phyloP scores from a whole-genome alignment of 306 rosid genomes.

The Calophaca sinica region DNA sequence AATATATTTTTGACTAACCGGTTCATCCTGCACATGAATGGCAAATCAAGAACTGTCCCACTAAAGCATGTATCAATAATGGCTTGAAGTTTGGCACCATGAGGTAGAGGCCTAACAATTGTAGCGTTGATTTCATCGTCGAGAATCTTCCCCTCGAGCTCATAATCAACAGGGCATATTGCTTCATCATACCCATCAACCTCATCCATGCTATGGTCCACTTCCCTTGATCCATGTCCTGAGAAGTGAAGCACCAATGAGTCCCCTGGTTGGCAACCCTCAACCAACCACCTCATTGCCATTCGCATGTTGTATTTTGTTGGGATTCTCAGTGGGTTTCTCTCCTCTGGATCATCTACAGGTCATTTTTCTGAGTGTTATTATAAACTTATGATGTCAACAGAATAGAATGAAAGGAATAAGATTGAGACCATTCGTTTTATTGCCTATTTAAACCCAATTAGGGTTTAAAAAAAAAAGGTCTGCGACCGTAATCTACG shows the following conservation, averaged over 20 bases:
- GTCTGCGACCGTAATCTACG: too few relatives aligned
- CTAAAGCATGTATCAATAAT: conserved; percentile 66
- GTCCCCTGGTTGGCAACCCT: conserved; percentile 64
- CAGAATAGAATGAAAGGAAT: too few relatives aligned
- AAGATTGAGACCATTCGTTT: too few relatives aligned
- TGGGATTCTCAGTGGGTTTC: conserved; percentile 57
- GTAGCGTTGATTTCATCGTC: conserved; percentile 74
- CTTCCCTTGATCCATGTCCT: conserved; percentile 63
- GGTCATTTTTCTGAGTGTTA: neutral
- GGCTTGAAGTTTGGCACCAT: conserved; percentile 70
- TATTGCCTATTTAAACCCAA: too few relatives aligned
- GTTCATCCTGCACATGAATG: conserved; percentile 63
- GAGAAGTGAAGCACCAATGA: conserved; percentile 71
- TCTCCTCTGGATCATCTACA: conserved; percentile 60
- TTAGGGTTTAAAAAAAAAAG: too few relatives aligned
- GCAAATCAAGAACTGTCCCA: conserved; percentile 70
- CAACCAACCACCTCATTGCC: conserved; percentile 68
- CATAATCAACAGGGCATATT: conserved; percentile 70
- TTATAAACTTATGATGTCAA: too few relatives aligned
- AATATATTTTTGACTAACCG: conserved; percentile 40
- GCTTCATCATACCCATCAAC: conserved; percentile 68
- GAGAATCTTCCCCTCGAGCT: conserved; percentile 55
- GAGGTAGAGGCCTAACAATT: conserved; percentile 67
- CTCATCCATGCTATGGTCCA: conserved; percentile 58
- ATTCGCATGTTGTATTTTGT: conserved; percentile 62